Evolutionary conservation across 208 protist species (phyloP).

Genomic region (Trypanosoma brucei): DNA sequence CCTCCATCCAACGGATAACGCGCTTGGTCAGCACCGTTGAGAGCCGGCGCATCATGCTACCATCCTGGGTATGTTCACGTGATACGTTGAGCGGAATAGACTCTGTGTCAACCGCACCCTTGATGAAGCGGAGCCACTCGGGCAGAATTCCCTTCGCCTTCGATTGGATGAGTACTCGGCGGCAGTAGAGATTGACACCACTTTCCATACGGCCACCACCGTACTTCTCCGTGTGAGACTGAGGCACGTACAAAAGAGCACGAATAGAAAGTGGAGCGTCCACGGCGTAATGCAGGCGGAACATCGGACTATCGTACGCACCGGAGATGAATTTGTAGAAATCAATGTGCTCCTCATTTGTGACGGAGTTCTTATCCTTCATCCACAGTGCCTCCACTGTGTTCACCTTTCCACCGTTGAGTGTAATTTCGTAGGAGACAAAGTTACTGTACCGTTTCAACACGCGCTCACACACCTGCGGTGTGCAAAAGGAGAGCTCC

Average conservation of each 20-base stretch:
- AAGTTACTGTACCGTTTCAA: constrained; percentile 98
- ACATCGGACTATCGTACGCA: constrained; percentile 92
- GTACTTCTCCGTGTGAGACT: constrained; percentile 96
- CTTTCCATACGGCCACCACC: constrained; percentile 94
- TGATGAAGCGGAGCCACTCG: constrained; percentile 96
- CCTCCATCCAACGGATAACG: constrained; percentile 88
- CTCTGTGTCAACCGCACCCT: constrained; percentile 97
- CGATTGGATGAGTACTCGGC: constrained; percentile 94
- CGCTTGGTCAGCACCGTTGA: constrained; percentile 90
- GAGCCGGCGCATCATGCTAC: constrained; percentile 91
- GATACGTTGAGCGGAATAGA: constrained; percentile 98
- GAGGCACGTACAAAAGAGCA: constrained; percentile 94
- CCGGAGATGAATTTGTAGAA: constrained; percentile 96
- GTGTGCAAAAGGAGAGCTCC: constrained; percentile 91
- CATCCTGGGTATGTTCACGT: constrained; percentile 97
- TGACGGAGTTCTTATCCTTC: constrained; percentile 89
- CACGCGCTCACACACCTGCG: constrained; percentile 90
- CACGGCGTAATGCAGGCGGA: constrained; percentile 92
- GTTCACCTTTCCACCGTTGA: constrained; percentile 94
- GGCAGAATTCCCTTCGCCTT: constrained; percentile 94
- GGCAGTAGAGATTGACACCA: constrained; percentile 93
- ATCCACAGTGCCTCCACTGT: constrained; percentile 96
- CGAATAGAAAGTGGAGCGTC: constrained; percentile 95
- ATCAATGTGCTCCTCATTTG: constrained; percentile 94
- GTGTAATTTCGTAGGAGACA: constrained; percentile 93